Base-by-base conservation (phyloP, 495 filamentous ascomycete species). In the Penicillium lividum region DNA sequence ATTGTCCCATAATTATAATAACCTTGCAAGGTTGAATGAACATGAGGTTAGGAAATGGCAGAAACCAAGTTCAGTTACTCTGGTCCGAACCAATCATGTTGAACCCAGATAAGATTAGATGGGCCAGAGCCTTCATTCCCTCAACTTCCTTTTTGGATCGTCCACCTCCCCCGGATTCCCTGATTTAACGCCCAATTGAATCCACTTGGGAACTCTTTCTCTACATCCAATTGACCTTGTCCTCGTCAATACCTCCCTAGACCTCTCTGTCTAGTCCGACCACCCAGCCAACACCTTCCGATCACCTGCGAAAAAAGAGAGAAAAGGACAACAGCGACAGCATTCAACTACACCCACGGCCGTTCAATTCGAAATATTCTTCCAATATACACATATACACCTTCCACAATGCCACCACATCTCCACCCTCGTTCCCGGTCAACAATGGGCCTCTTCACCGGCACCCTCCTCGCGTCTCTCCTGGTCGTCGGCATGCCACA, bases 401-500 rank as follows among this genome's bases (percentile, higher is more conserved):
- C 16, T 22, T 40, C 5, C 18, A 38, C 22, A 44, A 96, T 97
- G 92, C 89, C 93, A 53, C 90, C 91, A 36, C 86, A 90, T 77
- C 89, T 98, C 30, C 94, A 98, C 74, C 94, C 94, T 7, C 86
- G 91, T 64, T 97, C 92, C 51, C 87, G 90, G 68, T 86, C 89
- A 70, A 98, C 94, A 58, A 90, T 86, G 49, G 91, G 92, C 28
- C 87, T 98, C 29, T 98, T 98, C 78, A 90, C 91, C 47, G 89
- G 88, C n/a, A 97, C 92, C n/a, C 81, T 97, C 36, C 77, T 89
- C n/a, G 84, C 90, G 25, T 91, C 88, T 61, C 95, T 98, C 69
- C 81, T 96, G 61, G 91, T 97, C 56, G 94, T 98, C 58, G 90
- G 83, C 43, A 79, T 96, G 51, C 94, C 94, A 28, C 94, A 98